Evolutionary conservation across 352 stramenopile species (phyloP).

Genomic region (Phytopythium vexans): DNA sequence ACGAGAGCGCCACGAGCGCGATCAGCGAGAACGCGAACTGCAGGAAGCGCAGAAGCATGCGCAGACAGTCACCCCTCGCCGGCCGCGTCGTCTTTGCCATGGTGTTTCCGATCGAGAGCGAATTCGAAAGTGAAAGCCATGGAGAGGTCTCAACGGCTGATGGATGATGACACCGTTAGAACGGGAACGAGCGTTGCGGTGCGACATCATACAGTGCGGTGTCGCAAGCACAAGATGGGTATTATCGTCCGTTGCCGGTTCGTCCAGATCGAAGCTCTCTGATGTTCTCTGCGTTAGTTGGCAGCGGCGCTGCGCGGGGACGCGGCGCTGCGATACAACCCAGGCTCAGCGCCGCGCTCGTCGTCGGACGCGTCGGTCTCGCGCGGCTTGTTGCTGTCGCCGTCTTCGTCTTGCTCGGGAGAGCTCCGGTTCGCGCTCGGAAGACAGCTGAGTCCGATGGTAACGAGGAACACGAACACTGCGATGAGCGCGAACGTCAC

Average conservation of each 20-base stretch:
- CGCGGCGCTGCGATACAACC: too few relatives aligned
- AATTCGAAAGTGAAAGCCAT: not conserved
- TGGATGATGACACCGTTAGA: too few relatives aligned
- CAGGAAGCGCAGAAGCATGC: slow-evolving; percentile 53
- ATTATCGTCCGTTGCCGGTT: too few relatives aligned
- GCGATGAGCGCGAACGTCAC: slow-evolving; percentile 8
- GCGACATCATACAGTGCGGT: too few relatives aligned
- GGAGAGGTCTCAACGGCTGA: too few relatives aligned
- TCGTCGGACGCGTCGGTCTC: too few relatives aligned
- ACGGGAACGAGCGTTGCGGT: too few relatives aligned
- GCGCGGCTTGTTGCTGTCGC: not conserved
- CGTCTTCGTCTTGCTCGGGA: not conserved
- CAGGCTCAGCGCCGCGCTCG: too few relatives aligned
- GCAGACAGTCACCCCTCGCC: slow-evolving; percentile 20
- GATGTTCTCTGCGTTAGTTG: too few relatives aligned
- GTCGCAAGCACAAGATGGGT: too few relatives aligned
- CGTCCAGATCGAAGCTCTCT: too few relatives aligned
- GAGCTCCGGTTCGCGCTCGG: not conserved
- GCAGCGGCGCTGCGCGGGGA: too few relatives aligned
- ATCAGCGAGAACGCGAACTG: slow-evolving; percentile 55
- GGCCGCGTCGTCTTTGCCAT: slow-evolving; percentile 24
- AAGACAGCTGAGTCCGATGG: slow-evolving; percentile 15
- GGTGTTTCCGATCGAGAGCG: not conserved
- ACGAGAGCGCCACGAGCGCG: slow-evolving; percentile 54
- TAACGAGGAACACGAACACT: slow-evolving; percentile 18